A percentile compares a stretch with the other conserved stretches of the same genome.
phyloP scores from a whole-genome alignment of 768 basidiomycete genomes.

The Vishniacozyma victoriae region DNA sequence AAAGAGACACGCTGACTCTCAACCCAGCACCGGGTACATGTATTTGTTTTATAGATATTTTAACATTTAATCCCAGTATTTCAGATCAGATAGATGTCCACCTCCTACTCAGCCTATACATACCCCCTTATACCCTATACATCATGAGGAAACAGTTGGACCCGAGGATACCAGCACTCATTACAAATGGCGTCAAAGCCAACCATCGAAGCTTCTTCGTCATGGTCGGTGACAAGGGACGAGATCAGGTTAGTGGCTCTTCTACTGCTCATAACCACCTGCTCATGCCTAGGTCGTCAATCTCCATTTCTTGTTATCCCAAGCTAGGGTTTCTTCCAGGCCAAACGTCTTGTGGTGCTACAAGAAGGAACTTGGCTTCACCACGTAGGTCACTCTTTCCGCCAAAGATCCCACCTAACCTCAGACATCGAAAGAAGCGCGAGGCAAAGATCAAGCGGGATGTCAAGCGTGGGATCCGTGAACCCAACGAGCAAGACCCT shows the following conservation, averaged over 20 bases:
- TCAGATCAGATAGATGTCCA: conserved; percentile 1
- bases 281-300: conserved; percentile 56
- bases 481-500: conserved; percentile 90
- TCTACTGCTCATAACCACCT: not conserved
- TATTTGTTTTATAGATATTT: not conserved
- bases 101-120: not conserved
- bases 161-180: conserved; percentile 83
- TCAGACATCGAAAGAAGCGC: conserved; percentile 88
- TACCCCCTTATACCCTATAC: not conserved
- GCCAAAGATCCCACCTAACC: not conserved
- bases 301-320: conserved; percentile 87
- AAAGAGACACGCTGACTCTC: too few species aligned
- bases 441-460: conserved; percentile 96
- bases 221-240: conserved; percentile 85
- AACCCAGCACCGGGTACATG: too few species aligned
- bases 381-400: conserved; percentile 54
- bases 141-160: conserved; percentile 59
- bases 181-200: conserved; percentile 86
- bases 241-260: conserved; percentile 65
- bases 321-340: conserved; percentile 78
- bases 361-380: conserved; percentile 96
- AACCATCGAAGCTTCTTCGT: conserved; percentile 94
- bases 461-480: conserved; percentile 86
- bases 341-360: conserved; percentile 97
- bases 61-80: conserved; percentile 16